Evolutionary conservation across 805 yeast genomes (phyloP), one percentile per base, ranked within the genome.

Genomic region (Starmerella riodocensis): DNA sequence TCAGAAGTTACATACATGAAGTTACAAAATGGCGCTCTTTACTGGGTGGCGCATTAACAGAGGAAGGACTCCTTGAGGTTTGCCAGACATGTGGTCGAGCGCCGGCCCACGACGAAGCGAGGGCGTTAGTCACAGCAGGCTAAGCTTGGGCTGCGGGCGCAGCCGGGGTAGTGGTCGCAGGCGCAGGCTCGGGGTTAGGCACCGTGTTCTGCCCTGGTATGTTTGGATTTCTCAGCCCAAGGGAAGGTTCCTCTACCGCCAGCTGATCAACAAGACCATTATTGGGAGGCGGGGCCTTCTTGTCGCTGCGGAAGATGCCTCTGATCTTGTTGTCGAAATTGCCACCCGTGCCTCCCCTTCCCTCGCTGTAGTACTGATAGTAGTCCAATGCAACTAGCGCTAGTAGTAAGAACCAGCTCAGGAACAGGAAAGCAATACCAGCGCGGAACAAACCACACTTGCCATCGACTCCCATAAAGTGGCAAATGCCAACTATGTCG

Each of bases 381-480:
- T 39, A 6, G 33, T 41, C 47, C 11, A 42, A 20, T n/a, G 24
- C 21, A n/a, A 47, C 21, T 6, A 36, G 18, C 37, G 42, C 37
- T 26, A 47, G 26, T 22, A 45, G 26, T 8, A 38, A n/a, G 27
- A 45, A 42, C 51, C 51, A 47, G 34, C 18, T 32, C 46, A 47
- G 42, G 43, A 37, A 47, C 16, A 45, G 34, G 49, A 47, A 47
- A 14, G 49, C 51, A 25, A 36, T 28, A 11, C 41, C 45, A n/a
- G 51, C 49, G 9, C 45, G 38, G 35, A 27, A 32, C 24, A 34
- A 36, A 20, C 40, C 40, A 29, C 51, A 47, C 34, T 41, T 19
- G 35, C 49, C 49, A n/a, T n/a, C n/a, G 17, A 17, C 27, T 29
- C 21, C 14, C 9, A 21, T 29, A 11, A 14, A n/a, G 37, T 45